Percentiles rank a stretch among this genome's conserved stretches.
Evolutionary conservation across 768 basidiomycete genomes (phyloP).

Genomic region (Lentinula edodes): DNA sequence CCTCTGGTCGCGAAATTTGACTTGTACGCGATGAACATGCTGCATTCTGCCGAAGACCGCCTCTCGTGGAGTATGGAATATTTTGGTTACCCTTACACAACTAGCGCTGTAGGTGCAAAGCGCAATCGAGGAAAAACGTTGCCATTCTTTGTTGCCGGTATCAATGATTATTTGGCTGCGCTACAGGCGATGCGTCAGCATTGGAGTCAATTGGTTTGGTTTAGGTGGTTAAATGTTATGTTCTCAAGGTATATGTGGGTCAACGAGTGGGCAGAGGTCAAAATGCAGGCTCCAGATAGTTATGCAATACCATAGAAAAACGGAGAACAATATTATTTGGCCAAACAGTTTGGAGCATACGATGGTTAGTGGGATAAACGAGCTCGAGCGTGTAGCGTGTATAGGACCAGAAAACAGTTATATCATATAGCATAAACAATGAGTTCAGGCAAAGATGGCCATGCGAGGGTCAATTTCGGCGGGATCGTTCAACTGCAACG

Average conservation of each 20-base stretch:
- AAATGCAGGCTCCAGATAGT: constrained; percentile 18
- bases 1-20: constrained; percentile 45
- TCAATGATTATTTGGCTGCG: constrained; percentile 48
- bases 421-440: not conserved
- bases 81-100: not conserved
- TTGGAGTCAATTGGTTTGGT: constrained; percentile 79
- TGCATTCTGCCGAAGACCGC: constrained; percentile 19
- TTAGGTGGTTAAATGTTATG: constrained; percentile 75
- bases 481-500: constrained; percentile 61
- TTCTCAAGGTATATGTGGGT: constrained; percentile 93
- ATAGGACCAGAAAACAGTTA: not conserved
- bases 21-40: constrained; percentile 21
- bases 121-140: constrained; percentile 7
- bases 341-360: too few species aligned
- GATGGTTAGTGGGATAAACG: too few species aligned
- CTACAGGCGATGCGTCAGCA: constrained; percentile 71
- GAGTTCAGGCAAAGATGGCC: constrained; percentile 60
- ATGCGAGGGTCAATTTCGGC: constrained; percentile 58
- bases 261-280: constrained; percentile 69
- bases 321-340: too few species aligned
- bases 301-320: not conserved
- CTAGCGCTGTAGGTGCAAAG: not conserved
- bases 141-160: constrained; percentile 53
- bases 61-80: constrained; percentile 6
- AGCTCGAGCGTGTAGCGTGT: not conserved